Base-by-base conservation (phyloP, 2,329 filamentous ascomycete genomes). In the Epichloe baconii region DNA sequence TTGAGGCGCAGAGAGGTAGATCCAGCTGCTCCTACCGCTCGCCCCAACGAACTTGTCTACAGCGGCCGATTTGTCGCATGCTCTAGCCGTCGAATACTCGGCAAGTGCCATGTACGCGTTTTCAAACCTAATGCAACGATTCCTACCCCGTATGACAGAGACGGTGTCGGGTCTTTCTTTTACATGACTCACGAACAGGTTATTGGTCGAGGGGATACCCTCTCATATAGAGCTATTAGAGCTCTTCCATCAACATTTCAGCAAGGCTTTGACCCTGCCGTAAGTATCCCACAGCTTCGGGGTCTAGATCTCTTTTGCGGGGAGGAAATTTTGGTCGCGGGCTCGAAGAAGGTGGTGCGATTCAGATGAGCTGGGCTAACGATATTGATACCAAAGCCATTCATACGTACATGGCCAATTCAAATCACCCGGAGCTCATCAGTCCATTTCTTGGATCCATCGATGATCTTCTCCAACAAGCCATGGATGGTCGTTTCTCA, bases 301-400 rank as follows among this genome's bases (percentile, higher is more conserved):
- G 84, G 82, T 0, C 66, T 91, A 3, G 85, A 88, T 55, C 68
- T 93, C 0, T 94, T 88, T 59, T 88, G 83, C 56, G 88, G 88
- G 83, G 84, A 17, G 87, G 88, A 0, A 88, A 83, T 49, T 80
- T 93, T 48, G 87, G 86, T 5, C 75, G 85, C 34, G 87, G 86
- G 0, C 69, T 94, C 0, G 86, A 89, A 63, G 85, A 89, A 49
- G 79, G 79, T 1, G 80, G 81, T 0, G 80, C 73, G 0, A 73
- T 89, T 0, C 62, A 80, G 26, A 85, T 85, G 63, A 69, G 72
- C 3, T 85, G 79, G 71, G 80, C 79, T 0, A 82, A 90, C 26
- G 88, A 94, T 59, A 78, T 79, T 52, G 77, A 76, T 51, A 57
- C 67, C 0, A 66, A 71, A 5, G 85, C 87, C 0, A 75, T 90